A percentile compares a stretch with the other conserved stretches of the same genome.
Evolutionary conservation across 2,329 filamentous ascomycete genomes (phyloP).

Genomic region (Geosmithia flava): DNA sequence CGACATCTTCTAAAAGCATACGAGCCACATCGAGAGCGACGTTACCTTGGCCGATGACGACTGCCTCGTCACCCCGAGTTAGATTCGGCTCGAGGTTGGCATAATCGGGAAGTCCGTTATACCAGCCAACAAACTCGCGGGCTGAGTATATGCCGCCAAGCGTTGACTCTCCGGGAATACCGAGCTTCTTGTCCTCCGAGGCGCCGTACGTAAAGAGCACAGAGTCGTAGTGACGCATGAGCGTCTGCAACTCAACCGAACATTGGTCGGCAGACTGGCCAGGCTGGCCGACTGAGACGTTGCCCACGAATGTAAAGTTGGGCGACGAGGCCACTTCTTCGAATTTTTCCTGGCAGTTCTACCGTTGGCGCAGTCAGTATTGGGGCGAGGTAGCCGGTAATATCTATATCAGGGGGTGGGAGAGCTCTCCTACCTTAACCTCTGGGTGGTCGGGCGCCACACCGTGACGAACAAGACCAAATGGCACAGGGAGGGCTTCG

Average conservation of each 20-base stretch:
- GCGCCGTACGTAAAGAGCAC: conserved; percentile 91
- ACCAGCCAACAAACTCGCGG: conserved; percentile 93
- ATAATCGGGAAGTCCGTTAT: conserved; percentile 86
- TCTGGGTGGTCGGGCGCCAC: conserved; percentile 98
- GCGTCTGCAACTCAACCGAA: conserved; percentile 49
- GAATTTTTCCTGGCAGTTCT: conserved; percentile 95
- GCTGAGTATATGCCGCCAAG: conserved; percentile 74
- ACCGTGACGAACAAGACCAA: conserved; percentile 82
- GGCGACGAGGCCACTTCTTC: conserved; percentile 73
- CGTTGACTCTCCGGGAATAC: conserved; percentile 64
- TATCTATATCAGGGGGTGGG: background rate
- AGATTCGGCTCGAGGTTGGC: conserved; percentile 62
- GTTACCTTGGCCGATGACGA: conserved; percentile 90
- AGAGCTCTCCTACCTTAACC: conserved; percentile 59
- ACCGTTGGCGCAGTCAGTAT: conserved; percentile 1
- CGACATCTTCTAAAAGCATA: conserved; percentile 67
- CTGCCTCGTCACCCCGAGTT: conserved; percentile 63
- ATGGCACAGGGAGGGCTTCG: conserved; percentile 84
- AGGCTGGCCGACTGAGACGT: conserved; percentile 61
- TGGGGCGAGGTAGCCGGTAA: background rate
- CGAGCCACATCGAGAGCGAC: conserved; percentile 90
- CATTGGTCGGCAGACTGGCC: conserved; percentile 21
- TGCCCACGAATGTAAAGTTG: conserved; percentile 84
- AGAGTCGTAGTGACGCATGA: conserved; percentile 80
- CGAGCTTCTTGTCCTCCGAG: conserved; percentile 66